A percentile compares a stretch with the other conserved stretches of the same genome.
Conservation (phyloP, 768 basidiomycete species). For the Hericium erinaceus region DNA sequence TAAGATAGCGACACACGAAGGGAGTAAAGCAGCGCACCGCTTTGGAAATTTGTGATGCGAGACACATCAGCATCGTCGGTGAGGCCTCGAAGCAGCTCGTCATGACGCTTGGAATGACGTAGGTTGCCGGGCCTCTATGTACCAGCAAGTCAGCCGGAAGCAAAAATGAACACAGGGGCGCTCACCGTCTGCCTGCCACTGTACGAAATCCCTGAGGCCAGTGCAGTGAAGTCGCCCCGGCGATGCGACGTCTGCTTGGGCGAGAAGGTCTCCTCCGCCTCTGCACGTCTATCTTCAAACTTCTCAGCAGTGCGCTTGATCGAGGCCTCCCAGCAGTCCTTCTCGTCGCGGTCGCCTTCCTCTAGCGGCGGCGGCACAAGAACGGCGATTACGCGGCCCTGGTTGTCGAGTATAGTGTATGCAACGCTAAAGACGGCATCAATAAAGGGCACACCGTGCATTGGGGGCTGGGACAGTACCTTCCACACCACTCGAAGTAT, state of each 20-base stretch:
- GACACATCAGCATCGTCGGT: background rate
- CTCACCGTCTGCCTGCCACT: slow-evolving; percentile 2
- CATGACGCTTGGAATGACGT: background rate
- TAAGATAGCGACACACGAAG: too few species aligned
- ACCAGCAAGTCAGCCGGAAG: too few species aligned
- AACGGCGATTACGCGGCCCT: background rate
- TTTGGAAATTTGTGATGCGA: background rate
- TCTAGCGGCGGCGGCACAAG: background rate
- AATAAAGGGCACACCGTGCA: background rate
- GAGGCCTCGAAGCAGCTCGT: background rate
- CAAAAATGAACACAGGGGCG: background rate
- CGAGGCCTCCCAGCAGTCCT: background rate
- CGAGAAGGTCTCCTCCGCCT: too few species aligned
- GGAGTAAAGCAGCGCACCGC: background rate
- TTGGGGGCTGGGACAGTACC: background rate
- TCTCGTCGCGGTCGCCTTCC: background rate
- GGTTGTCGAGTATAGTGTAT: background rate
- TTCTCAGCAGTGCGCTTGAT: background rate
- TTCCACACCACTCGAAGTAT: background rate
- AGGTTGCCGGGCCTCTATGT: background rate
- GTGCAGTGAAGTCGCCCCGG: background rate
- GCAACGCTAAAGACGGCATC: background rate
- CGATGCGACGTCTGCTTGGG: background rate
- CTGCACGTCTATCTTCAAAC: background rate
- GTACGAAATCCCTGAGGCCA: background rate